Evolutionary conservation across 768 basidiomycete genomes (phyloP).

Genomic region (Psilocybe cyanescens): DNA sequence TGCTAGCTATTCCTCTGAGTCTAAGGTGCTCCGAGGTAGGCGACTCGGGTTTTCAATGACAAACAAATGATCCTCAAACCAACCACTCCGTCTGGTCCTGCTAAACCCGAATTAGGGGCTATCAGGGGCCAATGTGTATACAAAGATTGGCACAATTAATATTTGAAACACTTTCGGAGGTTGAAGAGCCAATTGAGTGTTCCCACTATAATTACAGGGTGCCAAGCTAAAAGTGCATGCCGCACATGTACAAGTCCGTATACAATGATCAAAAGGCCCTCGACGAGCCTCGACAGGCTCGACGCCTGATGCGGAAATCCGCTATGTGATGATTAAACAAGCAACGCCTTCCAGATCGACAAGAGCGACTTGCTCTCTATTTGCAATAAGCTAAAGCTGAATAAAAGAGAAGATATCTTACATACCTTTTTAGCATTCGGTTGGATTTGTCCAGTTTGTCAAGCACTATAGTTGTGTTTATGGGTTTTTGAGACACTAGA

Average conservation of each 20-base stretch:
- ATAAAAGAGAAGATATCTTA: neutral
- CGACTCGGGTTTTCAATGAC: too few relatives aligned
- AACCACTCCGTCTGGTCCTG: too few relatives aligned
- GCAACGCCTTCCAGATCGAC: slow-evolving; percentile 54
- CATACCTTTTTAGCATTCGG: slow-evolving; percentile 21
- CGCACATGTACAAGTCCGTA: neutral
- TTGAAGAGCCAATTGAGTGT: neutral
- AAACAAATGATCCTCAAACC: too few relatives aligned
- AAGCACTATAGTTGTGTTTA: slow-evolving; percentile 42
- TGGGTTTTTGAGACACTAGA: slow-evolving; percentile 53
- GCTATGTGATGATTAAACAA: slow-evolving; percentile 59
- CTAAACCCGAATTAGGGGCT: too few relatives aligned
- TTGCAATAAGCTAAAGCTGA: neutral
- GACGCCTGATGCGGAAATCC: neutral
- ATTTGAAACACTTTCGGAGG: too few relatives aligned
- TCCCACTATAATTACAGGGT: neutral
- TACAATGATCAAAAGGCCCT: neutral
- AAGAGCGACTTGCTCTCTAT: slow-evolving; percentile 53
- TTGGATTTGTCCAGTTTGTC: slow-evolving; percentile 40
- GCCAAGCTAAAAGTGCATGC: neutral
- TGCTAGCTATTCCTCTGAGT: too few relatives aligned
- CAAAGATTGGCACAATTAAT: too few relatives aligned
- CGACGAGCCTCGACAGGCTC: neutral
- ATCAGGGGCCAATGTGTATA: too few relatives aligned
- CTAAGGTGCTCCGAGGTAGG: too few relatives aligned